Percentiles rank a stretch among this genome's conserved stretches.
Conservation (phyloP, 1,139 yeast species). For the Zygosaccharomyces pseudobailii region DNA sequence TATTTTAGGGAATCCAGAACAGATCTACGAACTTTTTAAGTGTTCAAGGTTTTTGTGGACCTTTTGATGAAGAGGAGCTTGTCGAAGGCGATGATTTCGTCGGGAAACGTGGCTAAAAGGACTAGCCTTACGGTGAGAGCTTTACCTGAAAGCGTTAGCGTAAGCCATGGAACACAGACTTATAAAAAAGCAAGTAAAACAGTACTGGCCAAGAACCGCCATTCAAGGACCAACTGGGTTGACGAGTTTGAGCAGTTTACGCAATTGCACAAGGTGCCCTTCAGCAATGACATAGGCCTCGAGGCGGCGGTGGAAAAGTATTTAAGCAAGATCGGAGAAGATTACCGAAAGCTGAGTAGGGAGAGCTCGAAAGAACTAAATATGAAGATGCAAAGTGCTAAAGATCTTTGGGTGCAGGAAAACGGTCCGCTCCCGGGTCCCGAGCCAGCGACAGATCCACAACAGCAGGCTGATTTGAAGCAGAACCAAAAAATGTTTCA, state of each 20-base stretch:
- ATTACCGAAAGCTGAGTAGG: conserved; percentile 7
- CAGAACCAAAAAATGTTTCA: conserved; percentile 8
- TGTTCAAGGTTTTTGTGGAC: background rate
- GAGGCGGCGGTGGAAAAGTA: conserved; percentile 21
- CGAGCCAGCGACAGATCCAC: conserved; percentile 1
- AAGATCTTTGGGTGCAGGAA: conserved; percentile 6
- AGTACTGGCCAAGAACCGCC: conserved; percentile 3
- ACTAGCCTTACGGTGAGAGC: conserved; percentile 1
- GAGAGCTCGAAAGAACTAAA: conserved; percentile 18
- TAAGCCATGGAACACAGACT: conserved; percentile 3
- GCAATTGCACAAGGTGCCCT: conserved; percentile 6
- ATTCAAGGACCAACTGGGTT: conserved; percentile 6
- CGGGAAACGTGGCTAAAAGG: conserved; percentile 3
- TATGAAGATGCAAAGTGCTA: conserved; percentile 7
- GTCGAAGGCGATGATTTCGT: conserved; percentile 4
- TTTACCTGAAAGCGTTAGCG: background rate
- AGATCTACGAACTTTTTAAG: background rate
- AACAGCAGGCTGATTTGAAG: conserved; percentile 4
- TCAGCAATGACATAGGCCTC: conserved; percentile 9
- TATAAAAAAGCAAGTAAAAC: conserved; percentile 8
- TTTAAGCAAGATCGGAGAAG: conserved; percentile 4
- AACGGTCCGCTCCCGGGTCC: conserved; percentile 7
- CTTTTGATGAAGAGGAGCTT: conserved; percentile 2
- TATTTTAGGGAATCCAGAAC: background rate
- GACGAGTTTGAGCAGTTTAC: conserved; percentile 12